Evolutionary conservation across 2,329 filamentous ascomycete genomes (phyloP).

Genomic region (Akanthomyces lecanii): DNA sequence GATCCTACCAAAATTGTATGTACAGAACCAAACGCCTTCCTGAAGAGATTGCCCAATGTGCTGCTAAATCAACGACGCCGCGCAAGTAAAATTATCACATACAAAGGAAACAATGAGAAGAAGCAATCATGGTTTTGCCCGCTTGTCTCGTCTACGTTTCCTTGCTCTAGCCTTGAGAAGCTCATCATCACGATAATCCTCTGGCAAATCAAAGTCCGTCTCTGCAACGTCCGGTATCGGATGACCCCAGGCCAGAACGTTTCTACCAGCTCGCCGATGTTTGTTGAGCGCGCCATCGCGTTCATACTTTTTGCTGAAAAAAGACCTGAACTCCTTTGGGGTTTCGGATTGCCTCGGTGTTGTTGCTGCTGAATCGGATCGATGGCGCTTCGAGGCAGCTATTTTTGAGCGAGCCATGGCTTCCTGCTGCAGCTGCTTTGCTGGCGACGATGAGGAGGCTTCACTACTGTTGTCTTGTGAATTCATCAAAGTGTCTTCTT

Average conservation of each 20-base stretch:
- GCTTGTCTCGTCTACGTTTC: conserved; percentile 56
- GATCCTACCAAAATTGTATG: neutral
- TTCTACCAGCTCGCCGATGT: conserved; percentile 64
- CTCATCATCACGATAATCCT: conserved; percentile 56
- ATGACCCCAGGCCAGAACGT: conserved; percentile 74
- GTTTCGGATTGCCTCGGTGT: conserved; percentile 35
- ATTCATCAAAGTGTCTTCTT: conserved; percentile 13
- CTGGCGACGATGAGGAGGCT: conserved; percentile 39
- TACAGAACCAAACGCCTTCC: conserved; percentile 15
- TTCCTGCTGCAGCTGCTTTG: conserved; percentile 72
- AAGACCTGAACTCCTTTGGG: conserved; percentile 71
- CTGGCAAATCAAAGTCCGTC: conserved; percentile 70
- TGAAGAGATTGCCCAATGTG: neutral
- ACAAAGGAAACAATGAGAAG: neutral
- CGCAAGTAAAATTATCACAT: neutral
- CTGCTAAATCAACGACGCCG: conserved; percentile 5
- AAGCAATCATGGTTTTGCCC: conserved; percentile 41
- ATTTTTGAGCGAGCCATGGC: conserved; percentile 52
- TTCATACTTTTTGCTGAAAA: conserved; percentile 76
- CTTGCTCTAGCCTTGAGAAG: conserved; percentile 56
- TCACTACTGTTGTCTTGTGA: conserved; percentile 56
- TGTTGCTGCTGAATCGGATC: conserved; percentile 27
- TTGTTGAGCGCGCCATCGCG: conserved; percentile 75
- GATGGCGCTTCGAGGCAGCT: conserved; percentile 33
- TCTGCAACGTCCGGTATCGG: conserved; percentile 69